These are phyloP conservation scores for Aspergillus funiculosus DNA, from an alignment of 495 filamentous ascomycete species.

Conservation along the genomic window DNA sequence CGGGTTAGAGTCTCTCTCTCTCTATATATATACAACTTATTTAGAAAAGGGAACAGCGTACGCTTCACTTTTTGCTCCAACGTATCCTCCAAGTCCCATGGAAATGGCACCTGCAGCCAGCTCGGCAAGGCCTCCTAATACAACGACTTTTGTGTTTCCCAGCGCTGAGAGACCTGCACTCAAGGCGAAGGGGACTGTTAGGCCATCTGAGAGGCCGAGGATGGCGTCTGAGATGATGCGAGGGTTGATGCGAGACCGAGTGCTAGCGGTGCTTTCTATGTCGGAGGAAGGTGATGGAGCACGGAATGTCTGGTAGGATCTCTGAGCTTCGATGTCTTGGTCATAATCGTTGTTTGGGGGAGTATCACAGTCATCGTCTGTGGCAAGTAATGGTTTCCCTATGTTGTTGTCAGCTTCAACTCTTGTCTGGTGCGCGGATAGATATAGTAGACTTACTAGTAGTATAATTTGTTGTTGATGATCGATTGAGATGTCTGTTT, in stretches of 20 bases:
- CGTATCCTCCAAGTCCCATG: constrained; percentile 53
- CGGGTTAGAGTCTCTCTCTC: constrained; percentile 3
- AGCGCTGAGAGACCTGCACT: constrained; percentile 51
- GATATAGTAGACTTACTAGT: constrained; percentile 8
- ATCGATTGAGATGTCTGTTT: constrained; percentile 16
- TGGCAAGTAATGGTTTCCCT: constrained; percentile 38
- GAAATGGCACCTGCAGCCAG: constrained; percentile 51
- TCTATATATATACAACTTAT: background rate
- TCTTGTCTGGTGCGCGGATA: background rate
- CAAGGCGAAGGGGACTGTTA: constrained; percentile 54
- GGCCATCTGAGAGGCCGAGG: constrained; percentile 53
- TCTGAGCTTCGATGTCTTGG: constrained; percentile 36
- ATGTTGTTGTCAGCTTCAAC: background rate
- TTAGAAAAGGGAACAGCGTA: constrained; percentile 29
- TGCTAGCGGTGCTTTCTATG: constrained; percentile 25
- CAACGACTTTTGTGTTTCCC: constrained; percentile 48
- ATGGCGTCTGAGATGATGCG: constrained; percentile 54
- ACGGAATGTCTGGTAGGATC: constrained; percentile 41
- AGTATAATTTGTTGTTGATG: constrained; percentile 16
- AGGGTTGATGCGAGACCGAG: constrained; percentile 41
- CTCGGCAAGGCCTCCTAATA: constrained; percentile 51
- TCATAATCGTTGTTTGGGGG: constrained; percentile 21
- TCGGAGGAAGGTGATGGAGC: constrained; percentile 20
- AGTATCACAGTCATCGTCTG: constrained; percentile 27
- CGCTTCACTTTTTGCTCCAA: constrained; percentile 66